A percentile compares a stretch with the other conserved stretches of the same genome.
Evolutionary conservation across 2,329 filamentous ascomycete species (phyloP).

Genomic region (Colletotrichum horii): DNA sequence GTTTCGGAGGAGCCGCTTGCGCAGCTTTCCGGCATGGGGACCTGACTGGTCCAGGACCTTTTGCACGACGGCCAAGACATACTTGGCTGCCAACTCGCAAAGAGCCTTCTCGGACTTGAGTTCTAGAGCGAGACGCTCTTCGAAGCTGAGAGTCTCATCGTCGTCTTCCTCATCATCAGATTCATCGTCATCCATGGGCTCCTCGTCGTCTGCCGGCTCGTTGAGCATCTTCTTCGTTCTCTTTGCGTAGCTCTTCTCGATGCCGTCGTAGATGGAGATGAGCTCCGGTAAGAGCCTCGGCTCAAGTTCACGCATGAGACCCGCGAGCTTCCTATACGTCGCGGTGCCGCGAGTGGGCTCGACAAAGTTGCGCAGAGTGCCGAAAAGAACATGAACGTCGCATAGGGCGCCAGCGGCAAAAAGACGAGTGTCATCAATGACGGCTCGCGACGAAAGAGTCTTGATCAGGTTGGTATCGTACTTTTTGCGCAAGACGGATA

Average conservation of each 20-base stretch:
- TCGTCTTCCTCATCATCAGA: conserved; percentile 59
- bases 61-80: conserved; percentile 80
- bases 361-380: conserved; percentile 67
- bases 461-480: conserved; percentile 70
- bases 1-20: conserved; percentile 78
- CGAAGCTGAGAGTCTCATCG: conserved; percentile 57
- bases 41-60: conserved; percentile 73
- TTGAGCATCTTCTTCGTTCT: conserved; percentile 67
- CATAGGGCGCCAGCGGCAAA: conserved; percentile 78
- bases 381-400: conserved; percentile 82
- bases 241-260: conserved; percentile 80
- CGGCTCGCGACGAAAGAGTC: conserved; percentile 69
- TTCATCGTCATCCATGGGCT: conserved; percentile 69
- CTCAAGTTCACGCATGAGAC: conserved; percentile 73
- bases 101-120: conserved; percentile 84
- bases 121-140: conserved; percentile 66
- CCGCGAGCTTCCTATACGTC: conserved; percentile 45
- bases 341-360: conserved; percentile 35
- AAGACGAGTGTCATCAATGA: conserved; percentile 79
- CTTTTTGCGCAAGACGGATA: conserved; percentile 59
- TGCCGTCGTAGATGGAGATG: conserved; percentile 76
- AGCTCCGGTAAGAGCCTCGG: conserved; percentile 69
- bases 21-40: conserved; percentile 66
- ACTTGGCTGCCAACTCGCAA: conserved; percentile 84
- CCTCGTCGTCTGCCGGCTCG: conserved; percentile 74